Conservation (phyloP, 176 grass and related monocot species). For the Hordeum vulgare region MorexV3_pseudomolecules_assembly NC_058518.1:360722157-360722656, state of each 20-base stretch:
- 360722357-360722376: constrained; percentile 77
- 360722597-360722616: too few relatives aligned
- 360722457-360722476: constrained; percentile 66
- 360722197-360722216: not conserved
- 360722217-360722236: too few relatives aligned
- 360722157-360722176: not conserved
- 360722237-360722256: constrained; percentile 4
- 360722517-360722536: too few relatives aligned
- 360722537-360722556: too few relatives aligned
- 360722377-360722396: constrained; percentile 83
- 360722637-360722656: too few relatives aligned
- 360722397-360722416: constrained; percentile 52
- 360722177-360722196: constrained; percentile 23
- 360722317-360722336: constrained; percentile 93
- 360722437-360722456: constrained; percentile 76
- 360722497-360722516: too few relatives aligned
- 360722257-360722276: too few relatives aligned
- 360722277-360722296: not conserved
- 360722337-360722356: constrained; percentile 87
- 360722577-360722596: too few relatives aligned
- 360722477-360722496: constrained; percentile 93
- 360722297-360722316: constrained; percentile 16
- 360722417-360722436: constrained; percentile 70
- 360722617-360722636: too few relatives aligned
- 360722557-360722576: too few relatives aligned